A percentile compares a stretch with the other conserved stretches of the same genome.
Evolutionary conservation across 345 rosid species (phyloP).

Genomic region (Arabis alpina): DNA sequence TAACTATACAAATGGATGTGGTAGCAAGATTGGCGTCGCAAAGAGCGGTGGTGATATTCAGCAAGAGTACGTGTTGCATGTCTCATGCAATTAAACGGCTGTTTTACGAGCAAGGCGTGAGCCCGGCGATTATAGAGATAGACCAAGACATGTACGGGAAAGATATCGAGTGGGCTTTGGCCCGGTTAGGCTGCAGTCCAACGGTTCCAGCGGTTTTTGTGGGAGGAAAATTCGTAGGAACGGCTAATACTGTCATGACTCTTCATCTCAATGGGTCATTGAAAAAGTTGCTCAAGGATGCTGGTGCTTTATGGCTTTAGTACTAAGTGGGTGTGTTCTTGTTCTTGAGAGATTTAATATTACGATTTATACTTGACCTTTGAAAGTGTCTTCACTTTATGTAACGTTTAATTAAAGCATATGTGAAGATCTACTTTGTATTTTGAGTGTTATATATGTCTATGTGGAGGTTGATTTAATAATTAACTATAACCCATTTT

Average conservation of each 20-base stretch:
- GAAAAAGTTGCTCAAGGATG: conserved; percentile 80
- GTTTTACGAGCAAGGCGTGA: conserved; percentile 89
- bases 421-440: conserved; percentile 41
- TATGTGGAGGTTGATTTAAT: conserved; percentile 34
- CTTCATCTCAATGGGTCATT: conserved; percentile 86
- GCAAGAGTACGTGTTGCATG: conserved; percentile 94
- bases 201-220: conserved; percentile 83
- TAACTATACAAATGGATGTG: conserved; percentile 64
- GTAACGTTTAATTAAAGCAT: conserved; percentile 34
- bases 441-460: conserved; percentile 21
- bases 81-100: conserved; percentile 86
- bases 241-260: conserved; percentile 83
- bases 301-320: conserved; percentile 90
- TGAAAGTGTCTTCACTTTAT: conserved; percentile 41
- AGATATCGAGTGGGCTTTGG: conserved; percentile 82
- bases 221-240: conserved; percentile 88
- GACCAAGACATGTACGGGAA: conserved; percentile 69
- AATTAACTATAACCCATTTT: conserved; percentile 33
- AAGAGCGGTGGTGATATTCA: conserved; percentile 97
- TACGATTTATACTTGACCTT: conserved; percentile 24
- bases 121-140: conserved; percentile 80
- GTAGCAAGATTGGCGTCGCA: conserved; percentile 75
- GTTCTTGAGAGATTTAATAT: conserved; percentile 14
- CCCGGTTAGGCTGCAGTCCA: conserved; percentile 78
- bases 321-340: conserved; percentile 11